These are phyloP conservation scores for Sporothrix brunneoviolacea DNA, from an alignment of 2,329 filamentous ascomycete species.

Conservation along the genomic window DNA sequence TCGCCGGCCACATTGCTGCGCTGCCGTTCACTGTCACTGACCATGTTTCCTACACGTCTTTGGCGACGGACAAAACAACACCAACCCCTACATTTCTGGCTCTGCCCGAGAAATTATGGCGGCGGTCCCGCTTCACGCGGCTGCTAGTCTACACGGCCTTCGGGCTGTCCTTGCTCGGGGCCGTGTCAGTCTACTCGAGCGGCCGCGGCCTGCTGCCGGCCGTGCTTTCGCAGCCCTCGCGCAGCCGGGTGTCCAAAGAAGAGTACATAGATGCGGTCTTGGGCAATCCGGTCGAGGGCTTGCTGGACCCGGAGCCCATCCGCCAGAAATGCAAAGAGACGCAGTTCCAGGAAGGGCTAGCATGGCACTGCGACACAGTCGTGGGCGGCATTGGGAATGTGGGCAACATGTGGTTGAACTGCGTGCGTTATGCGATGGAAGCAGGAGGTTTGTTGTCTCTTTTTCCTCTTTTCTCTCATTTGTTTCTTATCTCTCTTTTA, in stretches of 20 bases:
- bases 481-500: neutral
- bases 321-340: constrained; percentile 22
- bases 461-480: neutral
- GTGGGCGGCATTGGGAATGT: constrained; percentile 31
- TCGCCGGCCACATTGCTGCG: neutral
- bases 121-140: constrained; percentile 2
- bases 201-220: neutral
- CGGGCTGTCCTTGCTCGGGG: neutral
- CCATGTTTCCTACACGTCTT: neutral
- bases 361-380: constrained; percentile 30
- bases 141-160: neutral
- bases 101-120: neutral
- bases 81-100: neutral
- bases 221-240: neutral
- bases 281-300: constrained; percentile 14
- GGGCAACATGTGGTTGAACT: constrained; percentile 29
- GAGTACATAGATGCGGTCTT: constrained; percentile 14
- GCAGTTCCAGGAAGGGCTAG: constrained; percentile 27
- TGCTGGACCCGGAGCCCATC: constrained; percentile 16
- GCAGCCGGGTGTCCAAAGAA: neutral
- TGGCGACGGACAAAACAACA: neutral
- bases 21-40: neutral
- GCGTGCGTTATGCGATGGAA: constrained; percentile 30
- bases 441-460: constrained; percentile 8
- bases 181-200: neutral